A percentile compares a stretch with the other conserved stretches of the same genome.
phyloP scores from a whole-genome alignment of 1,284 basidiomycete species.

The Ustilago loliicola region DNA sequence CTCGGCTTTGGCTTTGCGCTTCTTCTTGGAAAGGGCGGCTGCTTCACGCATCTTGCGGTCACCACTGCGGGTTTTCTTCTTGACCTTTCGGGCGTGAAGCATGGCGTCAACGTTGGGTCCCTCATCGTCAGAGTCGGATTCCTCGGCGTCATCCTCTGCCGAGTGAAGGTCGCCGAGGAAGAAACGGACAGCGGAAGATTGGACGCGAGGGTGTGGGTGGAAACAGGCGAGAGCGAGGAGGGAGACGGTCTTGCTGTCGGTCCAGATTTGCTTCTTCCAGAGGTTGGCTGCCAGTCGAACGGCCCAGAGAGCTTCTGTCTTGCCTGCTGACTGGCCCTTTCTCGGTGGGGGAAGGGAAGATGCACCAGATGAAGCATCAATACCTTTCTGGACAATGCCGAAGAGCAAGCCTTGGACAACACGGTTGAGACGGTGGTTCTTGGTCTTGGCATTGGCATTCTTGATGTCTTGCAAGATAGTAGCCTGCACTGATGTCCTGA shows the following conservation, averaged over 20 bases:
- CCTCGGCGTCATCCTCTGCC: conserved; percentile 62
- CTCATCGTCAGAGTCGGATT: conserved; percentile 48
- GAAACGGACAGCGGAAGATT: conserved; percentile 95
- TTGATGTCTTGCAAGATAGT: conserved; percentile 96
- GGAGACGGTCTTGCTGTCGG: conserved; percentile 91
- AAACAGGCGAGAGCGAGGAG: conserved; percentile 93
- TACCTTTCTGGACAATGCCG: conserved; percentile 91
- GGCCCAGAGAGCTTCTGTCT: conserved; percentile 92
- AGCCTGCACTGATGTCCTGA: conserved; percentile 88
- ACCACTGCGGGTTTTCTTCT: conserved; percentile 65
- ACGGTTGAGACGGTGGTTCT: conserved; percentile 95
- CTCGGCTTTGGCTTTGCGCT: conserved; percentile 52
- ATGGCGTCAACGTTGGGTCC: conserved; percentile 61
- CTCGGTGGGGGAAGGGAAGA: conserved; percentile 21
- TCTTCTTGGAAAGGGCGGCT: conserved; percentile 59
- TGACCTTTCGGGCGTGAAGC: conserved; percentile 67
- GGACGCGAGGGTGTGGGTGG: conserved; percentile 94
- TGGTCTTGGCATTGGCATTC: conserved; percentile 87
- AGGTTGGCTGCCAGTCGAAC: conserved; percentile 93
- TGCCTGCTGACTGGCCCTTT: conserved; percentile 73
- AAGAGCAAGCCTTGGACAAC: conserved; percentile 97
- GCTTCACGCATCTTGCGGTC: conserved; percentile 67
- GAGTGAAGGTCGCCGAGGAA: conserved; percentile 80
- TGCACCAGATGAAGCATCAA: conserved; percentile 71
- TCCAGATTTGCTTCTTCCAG: conserved; percentile 95